Percentiles rank a stretch among this genome's conserved stretches.
These are phyloP conservation scores for Alternaria triticimaculans DNA, from an alignment of 2,329 filamentous ascomycete genomes.

Conservation along the genomic window DNA sequence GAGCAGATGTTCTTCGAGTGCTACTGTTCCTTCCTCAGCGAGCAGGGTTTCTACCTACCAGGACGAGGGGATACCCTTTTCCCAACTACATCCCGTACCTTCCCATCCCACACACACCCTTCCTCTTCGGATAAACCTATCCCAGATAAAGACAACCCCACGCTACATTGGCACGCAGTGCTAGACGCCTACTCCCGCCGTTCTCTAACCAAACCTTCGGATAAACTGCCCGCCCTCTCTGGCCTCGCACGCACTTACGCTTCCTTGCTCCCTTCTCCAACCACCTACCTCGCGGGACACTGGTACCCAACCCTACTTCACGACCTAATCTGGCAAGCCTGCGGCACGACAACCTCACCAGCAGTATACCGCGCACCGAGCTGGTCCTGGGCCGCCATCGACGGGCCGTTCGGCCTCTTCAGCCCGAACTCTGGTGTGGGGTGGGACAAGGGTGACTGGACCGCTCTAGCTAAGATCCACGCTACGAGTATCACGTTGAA, in stretches of 20 bases:
- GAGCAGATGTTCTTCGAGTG: background rate
- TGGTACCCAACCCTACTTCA: background rate
- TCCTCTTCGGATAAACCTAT: background rate
- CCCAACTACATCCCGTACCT: background rate
- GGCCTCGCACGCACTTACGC: background rate
- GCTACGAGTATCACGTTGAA: background rate
- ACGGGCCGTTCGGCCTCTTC: background rate
- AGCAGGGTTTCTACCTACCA: background rate
- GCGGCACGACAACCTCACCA: background rate
- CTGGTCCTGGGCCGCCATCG: background rate
- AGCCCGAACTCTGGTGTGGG: background rate
- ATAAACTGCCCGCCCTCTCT: background rate
- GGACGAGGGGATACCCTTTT: background rate
- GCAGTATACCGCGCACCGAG: background rate
- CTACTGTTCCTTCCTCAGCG: background rate
- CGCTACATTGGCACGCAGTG: background rate
- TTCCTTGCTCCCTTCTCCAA: background rate
- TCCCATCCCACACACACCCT: background rate
- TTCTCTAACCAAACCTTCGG: background rate
- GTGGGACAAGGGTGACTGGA: background rate
- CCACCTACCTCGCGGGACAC: background rate
- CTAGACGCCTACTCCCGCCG: background rate
- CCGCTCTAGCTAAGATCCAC: background rate
- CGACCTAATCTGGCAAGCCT: background rate
- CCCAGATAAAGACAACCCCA: background rate